Evolutionary conservation across 2,329 filamentous ascomycete species (phyloP), one percentile per base, ranked within the genome.

Genomic region (Torrubiellomyces zombiae): DNA sequence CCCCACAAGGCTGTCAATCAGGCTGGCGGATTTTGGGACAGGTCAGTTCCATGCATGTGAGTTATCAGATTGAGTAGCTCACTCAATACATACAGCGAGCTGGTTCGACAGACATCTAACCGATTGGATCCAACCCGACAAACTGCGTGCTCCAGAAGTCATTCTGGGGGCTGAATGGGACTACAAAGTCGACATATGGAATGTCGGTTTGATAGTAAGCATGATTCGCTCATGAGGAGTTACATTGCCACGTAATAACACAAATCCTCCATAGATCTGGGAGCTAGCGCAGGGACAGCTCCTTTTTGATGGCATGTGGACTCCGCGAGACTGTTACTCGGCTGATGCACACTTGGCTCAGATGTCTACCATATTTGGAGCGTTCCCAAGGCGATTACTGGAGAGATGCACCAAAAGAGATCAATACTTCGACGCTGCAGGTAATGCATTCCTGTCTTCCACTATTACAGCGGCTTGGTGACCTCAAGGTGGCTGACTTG

Each of bases 141-240:
- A 25, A 28, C 28, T 44, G 2, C 34, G 39, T 9, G 36, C 39
- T 1, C 39, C 40, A 3, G 35, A 42, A 27, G 40, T 42, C 6
- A 38, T 40, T 10, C 35, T 44, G 8, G 37, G 32, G n/a, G 36
- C 35, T 5, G 21, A 28, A 3, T 42, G 40, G 40, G 34, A 44
- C 21, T 10, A 28, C 11, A 38, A 36, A 10, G 36, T 36, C 3
- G 38, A 40, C 20, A 36, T 40, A 3, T 42, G 37, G 39, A 42
- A 42, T 17, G 14, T 44, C 4, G 29, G 32, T 1, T 9, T 36
- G 1, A 24, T 36, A 9, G 28, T 34, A 18, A 27, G 29, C 16
- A 5, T 2, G 4, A 6, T 13, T 32, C 7, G 7, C 8, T 9
- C 11, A 16, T 9, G 3, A 11, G 4, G 7, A n/a, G n/a, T n/a